A percentile compares a stretch with the other conserved stretches of the same genome.
Conservation (phyloP, 2,329 filamentous ascomycete species). For the Colletotrichum acutatum region DNA sequence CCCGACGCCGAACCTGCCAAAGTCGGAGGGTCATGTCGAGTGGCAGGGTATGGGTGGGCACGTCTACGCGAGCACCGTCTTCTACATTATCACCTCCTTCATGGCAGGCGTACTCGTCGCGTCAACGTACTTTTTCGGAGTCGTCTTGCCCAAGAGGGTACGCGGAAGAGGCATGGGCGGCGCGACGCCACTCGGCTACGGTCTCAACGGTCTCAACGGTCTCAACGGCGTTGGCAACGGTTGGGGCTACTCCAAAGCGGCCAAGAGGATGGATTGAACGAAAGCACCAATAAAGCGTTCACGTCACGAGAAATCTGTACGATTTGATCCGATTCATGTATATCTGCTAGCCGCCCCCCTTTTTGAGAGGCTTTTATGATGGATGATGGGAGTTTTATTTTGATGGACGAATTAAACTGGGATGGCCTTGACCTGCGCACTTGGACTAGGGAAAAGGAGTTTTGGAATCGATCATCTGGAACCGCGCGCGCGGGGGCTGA, state of each 20-base stretch:
- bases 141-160: conserved; percentile 66
- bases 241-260: conserved; percentile 68
- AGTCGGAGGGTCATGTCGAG: conserved; percentile 72
- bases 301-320: conserved; percentile 1
- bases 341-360: not conserved
- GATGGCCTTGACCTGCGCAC: conserved; percentile 4
- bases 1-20: conserved; percentile 76
- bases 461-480: conserved; percentile 8
- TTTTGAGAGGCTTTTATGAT: not conserved
- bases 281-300: not conserved
- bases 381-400: conserved; percentile 9
- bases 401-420: not conserved
- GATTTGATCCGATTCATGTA: conserved; percentile 32
- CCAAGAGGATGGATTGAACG: conserved; percentile 62
- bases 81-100: conserved; percentile 71
- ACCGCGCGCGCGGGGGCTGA: not conserved
- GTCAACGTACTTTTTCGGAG: conserved; percentile 70
- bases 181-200: conserved; percentile 65
- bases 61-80: conserved; percentile 71
- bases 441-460: conserved; percentile 25
- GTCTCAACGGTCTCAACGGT: conserved; percentile 50
- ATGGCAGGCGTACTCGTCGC: conserved; percentile 64
- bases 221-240: conserved; percentile 60
- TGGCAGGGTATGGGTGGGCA: conserved; percentile 74
- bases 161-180: conserved; percentile 63